These are phyloP conservation scores for Betula pendula DNA, from an alignment of 306 rosid genomes.

Conservation along the genomic window DNA sequence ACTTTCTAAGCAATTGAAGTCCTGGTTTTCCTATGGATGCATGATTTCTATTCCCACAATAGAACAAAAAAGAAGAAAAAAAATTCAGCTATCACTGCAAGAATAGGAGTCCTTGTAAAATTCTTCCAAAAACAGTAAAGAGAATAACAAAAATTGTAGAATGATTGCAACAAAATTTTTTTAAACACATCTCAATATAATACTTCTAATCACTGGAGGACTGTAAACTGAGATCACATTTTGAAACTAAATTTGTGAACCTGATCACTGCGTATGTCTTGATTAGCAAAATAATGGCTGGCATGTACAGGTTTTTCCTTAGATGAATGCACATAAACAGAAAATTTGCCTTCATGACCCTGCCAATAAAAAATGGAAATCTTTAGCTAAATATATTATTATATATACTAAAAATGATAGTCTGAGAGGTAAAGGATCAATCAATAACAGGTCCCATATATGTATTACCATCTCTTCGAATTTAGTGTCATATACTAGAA, in stretches of 20 bases:
- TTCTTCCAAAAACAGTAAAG: background rate
- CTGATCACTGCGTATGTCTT: constrained; percentile 86
- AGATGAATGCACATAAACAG: constrained; percentile 94
- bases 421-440: background rate
- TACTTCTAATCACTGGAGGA: background rate
- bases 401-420: background rate
- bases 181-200: background rate
- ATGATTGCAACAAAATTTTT: background rate
- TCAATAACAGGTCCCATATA: background rate
- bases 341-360: constrained; percentile 98
- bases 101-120: background rate
- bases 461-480: background rate
- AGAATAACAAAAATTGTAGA: background rate
- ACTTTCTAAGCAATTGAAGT: background rate
- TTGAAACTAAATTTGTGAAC: constrained; percentile 38
- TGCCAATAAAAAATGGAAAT: constrained; percentile 43
- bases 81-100: background rate
- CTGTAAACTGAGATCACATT: constrained; percentile 20
- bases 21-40: background rate
- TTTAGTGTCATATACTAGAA: background rate
- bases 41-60: background rate
- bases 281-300: constrained; percentile 75
- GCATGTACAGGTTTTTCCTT: constrained; percentile 76
- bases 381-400: constrained; percentile 29
- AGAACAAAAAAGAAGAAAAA: background rate